Conservation (phyloP, 163 green algal species). For the Chlorella variabilis region DNA sequence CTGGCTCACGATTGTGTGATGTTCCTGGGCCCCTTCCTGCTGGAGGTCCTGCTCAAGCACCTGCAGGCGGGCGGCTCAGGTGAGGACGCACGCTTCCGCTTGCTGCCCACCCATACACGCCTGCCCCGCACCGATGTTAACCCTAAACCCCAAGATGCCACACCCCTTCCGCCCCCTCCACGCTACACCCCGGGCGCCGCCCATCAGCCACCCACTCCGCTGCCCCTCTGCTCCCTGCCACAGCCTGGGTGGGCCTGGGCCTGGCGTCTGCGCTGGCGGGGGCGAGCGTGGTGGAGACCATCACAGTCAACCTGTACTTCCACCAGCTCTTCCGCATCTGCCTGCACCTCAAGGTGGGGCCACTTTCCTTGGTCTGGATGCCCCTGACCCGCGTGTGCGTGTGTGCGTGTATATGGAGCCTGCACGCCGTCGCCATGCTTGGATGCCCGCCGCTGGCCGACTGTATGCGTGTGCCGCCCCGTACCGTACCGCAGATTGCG, state of each 20-base stretch:
- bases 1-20: slow-evolving; percentile 80
- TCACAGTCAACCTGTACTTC: slow-evolving; percentile 89
- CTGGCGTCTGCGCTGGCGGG: slow-evolving; percentile 68
- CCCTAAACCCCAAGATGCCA: too few species aligned
- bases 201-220: neutral
- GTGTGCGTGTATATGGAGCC: neutral
- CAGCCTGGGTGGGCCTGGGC: slow-evolving; percentile 37
- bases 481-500: slow-evolving; percentile 43
- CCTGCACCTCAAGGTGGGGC: slow-evolving; percentile 68
- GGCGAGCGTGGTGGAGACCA: slow-evolving; percentile 62
- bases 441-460: too few species aligned
- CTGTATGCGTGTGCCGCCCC: too few species aligned
- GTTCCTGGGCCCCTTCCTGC: slow-evolving; percentile 74
- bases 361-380: too few species aligned
- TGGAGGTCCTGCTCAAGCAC: slow-evolving; percentile 77
- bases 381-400: neutral
- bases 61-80: slow-evolving; percentile 42
- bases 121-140: too few species aligned
- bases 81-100: neutral
- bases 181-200: too few species aligned
- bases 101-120: too few species aligned
- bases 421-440: too few species aligned
- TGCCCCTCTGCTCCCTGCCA: neutral
- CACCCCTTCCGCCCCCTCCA: too few species aligned
- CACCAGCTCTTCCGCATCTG: slow-evolving; percentile 78